Evolutionary conservation across 2,329 filamentous ascomycete genomes (phyloP).

Genomic region (Arthroderma uncinatum): DNA sequence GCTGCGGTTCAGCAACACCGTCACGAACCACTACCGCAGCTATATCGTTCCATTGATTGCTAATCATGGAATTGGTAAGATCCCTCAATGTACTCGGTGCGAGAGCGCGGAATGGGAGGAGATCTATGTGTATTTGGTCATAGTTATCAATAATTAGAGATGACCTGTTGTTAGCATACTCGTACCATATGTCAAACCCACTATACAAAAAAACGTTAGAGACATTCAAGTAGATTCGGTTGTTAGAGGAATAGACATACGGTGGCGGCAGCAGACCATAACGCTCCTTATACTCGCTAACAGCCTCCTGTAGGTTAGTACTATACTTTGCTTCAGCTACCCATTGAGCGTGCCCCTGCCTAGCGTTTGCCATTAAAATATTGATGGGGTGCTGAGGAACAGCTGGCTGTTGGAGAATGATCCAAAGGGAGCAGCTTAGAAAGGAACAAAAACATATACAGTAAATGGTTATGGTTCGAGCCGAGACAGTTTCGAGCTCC

Average conservation of each 20-base stretch:
- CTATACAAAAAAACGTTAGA: conserved; percentile 14
- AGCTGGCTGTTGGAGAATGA: conserved; percentile 30
- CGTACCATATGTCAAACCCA: conserved; percentile 50
- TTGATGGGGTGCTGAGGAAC: conserved; percentile 45
- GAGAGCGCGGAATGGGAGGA: conserved; percentile 46
- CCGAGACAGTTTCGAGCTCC: conserved; percentile 22
- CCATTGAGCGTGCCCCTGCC: conserved; percentile 40
- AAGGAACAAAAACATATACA: conserved; percentile 34
- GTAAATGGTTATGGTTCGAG: conserved; percentile 26
- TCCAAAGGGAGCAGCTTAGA: conserved; percentile 30
- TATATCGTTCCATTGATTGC: conserved; percentile 45
- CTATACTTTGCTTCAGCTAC: conserved; percentile 38
- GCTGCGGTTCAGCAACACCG: conserved; percentile 40
- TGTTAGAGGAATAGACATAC: conserved; percentile 19
- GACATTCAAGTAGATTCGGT: not conserved
- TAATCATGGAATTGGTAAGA: conserved; percentile 43
- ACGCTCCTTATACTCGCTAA: conserved; percentile 41
- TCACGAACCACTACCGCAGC: conserved; percentile 46
- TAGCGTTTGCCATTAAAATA: conserved; percentile 42
- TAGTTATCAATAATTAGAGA: conserved; percentile 49
- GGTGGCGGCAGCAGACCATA: conserved; percentile 48
- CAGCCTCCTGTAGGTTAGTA: conserved; percentile 39
- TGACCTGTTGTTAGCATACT: conserved; percentile 42
- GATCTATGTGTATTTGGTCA: conserved; percentile 47
- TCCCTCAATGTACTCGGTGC: conserved; percentile 41